These are phyloP conservation scores for Penicillium crystallinum DNA, from an alignment of 495 filamentous ascomycete species.

Conservation along the genomic window DNA sequence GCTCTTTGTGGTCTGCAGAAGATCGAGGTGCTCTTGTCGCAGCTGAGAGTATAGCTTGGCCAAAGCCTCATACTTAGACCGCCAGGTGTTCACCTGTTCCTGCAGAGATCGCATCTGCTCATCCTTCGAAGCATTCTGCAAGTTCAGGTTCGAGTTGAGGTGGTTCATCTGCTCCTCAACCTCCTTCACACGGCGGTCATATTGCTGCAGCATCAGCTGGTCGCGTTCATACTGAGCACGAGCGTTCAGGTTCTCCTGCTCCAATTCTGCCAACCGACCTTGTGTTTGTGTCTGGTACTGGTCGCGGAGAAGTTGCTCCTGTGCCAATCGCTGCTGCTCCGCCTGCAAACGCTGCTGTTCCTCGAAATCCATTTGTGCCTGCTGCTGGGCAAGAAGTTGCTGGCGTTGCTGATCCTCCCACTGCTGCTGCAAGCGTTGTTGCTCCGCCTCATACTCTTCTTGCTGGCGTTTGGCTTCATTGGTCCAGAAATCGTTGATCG, in stretches of 20 bases:
- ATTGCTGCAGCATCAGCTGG: constrained; percentile 93
- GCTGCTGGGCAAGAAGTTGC: constrained; percentile 73
- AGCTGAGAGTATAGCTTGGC: constrained; percentile 96
- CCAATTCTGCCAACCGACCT: constrained; percentile 86
- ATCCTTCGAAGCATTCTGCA: constrained; percentile 84
- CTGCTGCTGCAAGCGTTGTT: constrained; percentile 77
- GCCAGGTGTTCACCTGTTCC: constrained; percentile 94
- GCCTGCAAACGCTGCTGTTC: constrained; percentile 85
- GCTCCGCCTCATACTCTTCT: constrained; percentile 89
- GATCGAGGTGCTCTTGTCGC: constrained; percentile 88
- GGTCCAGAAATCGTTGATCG: constrained; percentile 97
- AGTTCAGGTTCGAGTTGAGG: constrained; percentile 73
- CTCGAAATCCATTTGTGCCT: constrained; percentile 88
- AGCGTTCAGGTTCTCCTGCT: constrained; percentile 90
- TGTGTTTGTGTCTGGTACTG: constrained; percentile 90
- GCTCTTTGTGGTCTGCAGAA: constrained; percentile 90
- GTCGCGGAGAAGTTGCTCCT: constrained; percentile 80
- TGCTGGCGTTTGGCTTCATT: constrained; percentile 85
- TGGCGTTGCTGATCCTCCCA: constrained; percentile 69
- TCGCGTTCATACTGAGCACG: constrained; percentile 94
- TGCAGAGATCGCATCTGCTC: constrained; percentile 90
- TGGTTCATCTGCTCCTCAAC: constrained; percentile 82
- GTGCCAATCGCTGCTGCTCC: constrained; percentile 85
- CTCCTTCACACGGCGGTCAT: constrained; percentile 88
- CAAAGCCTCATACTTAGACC: constrained; percentile 91